Evolutionary conservation across 805 yeast genomes (phyloP).

Genomic region (Saturnispora gosingensis): DNA sequence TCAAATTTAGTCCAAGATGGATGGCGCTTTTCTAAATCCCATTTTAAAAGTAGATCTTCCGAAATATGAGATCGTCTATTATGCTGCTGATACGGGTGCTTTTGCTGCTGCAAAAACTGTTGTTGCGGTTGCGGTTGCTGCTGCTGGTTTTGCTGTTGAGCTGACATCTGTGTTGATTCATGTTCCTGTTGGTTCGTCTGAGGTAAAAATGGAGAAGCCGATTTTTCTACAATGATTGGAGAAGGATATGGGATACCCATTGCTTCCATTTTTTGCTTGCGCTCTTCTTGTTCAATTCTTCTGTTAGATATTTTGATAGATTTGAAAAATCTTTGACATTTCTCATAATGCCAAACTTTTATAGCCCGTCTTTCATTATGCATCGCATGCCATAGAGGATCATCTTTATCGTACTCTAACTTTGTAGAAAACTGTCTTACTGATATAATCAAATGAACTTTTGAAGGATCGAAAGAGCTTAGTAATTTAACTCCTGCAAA

Average conservation of each 20-base stretch:
- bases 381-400: slow-evolving; percentile 37
- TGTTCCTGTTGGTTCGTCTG: not conserved
- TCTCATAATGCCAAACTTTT: slow-evolving; percentile 53
- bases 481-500: slow-evolving; percentile 40
- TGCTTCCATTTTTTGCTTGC: slow-evolving; percentile 9
- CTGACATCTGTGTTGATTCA: not conserved
- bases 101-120: not conserved
- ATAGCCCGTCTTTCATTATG: slow-evolving; percentile 30
- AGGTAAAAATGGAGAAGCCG: slow-evolving; percentile 3
- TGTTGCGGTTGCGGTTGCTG: not conserved
- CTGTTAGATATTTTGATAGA: slow-evolving; percentile 36
- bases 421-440: slow-evolving; percentile 33
- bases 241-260: slow-evolving; percentile 4
- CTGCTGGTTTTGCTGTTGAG: not conserved
- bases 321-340: slow-evolving; percentile 46
- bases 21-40: slow-evolving; percentile 1
- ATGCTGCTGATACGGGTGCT: not conserved
- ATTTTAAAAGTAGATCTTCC: slow-evolving; percentile 22
- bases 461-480: slow-evolving; percentile 35
- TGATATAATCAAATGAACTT: slow-evolving; percentile 39
- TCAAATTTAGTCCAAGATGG: slow-evolving; percentile 22
- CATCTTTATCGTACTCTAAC: slow-evolving; percentile 32
- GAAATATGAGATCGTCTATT: slow-evolving; percentile 11
- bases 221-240: slow-evolving; percentile 4
- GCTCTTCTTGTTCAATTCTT: slow-evolving; percentile 25